Conservation (phyloP, 2,329 filamentous ascomycete species). For the Raffaelea arxii region DNA sequence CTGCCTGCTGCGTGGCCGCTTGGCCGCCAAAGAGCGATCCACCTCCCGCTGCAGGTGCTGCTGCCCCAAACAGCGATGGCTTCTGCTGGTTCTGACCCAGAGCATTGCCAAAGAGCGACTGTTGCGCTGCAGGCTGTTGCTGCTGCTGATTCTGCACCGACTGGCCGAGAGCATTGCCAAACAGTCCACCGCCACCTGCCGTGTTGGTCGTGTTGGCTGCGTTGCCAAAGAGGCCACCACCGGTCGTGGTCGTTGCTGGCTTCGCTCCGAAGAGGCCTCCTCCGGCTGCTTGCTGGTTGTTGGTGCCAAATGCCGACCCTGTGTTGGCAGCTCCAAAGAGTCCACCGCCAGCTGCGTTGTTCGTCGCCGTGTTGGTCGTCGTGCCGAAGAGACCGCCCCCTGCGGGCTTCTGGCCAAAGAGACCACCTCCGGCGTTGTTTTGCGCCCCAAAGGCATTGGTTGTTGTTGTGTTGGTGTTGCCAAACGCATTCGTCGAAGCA, state of each 20-base stretch:
- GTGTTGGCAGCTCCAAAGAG: constrained; percentile 26
- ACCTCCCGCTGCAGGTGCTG: constrained; percentile 28
- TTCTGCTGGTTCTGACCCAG: constrained; percentile 44
- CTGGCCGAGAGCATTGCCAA: constrained; percentile 33
- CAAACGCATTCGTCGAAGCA: too few relatives aligned
- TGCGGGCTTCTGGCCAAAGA: constrained; percentile 22
- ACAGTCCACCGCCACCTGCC: constrained; percentile 35
- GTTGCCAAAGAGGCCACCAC: constrained; percentile 40
- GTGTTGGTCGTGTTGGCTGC: constrained; percentile 20
- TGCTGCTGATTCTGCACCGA: constrained; percentile 25
- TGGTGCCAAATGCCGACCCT: constrained; percentile 6
- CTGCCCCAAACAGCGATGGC: constrained; percentile 43
- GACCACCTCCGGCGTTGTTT: constrained; percentile 14
- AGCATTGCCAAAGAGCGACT: constrained; percentile 32
- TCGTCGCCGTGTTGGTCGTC: constrained; percentile 1
- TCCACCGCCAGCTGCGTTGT: constrained; percentile 13
- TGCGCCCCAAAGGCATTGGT: constrained; percentile 19
- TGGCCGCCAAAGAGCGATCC: constrained; percentile 47
- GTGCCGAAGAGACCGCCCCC: constrained; percentile 8
- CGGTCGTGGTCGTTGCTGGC: constrained; percentile 22
- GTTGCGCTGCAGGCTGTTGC: constrained; percentile 18
- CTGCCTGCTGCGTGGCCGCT: constrained; percentile 23
- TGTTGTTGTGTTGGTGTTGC: constrained; percentile 13
- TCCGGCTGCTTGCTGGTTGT: constrained; percentile 2
- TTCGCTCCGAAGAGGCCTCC: constrained; percentile 32